Evolutionary conservation across 441 rosid genomes (phyloP), one percentile per base, ranked within the genome.

Genomic region (Theobroma grandiflorum): DNA sequence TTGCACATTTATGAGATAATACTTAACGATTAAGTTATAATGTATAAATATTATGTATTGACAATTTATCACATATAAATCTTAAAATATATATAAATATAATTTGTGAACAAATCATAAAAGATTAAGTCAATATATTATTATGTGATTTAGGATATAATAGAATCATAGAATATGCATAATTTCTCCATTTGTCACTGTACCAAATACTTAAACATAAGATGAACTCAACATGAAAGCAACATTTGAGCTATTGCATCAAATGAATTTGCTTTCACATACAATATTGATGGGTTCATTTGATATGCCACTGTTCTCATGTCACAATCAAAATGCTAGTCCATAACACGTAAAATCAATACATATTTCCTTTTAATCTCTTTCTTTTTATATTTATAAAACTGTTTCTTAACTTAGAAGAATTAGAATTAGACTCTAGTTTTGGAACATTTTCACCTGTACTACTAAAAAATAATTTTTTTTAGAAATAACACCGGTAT

Each of bases 211-310:
- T 43, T 45, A 8, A 65, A 22, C 26, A n/a, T 2, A 55, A 18
- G 31, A 6, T n/a, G 26, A 55, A 55, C 61, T n/a, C 8, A 55
- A n/a, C 57, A 68, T 68, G 55, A 68, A 45, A 68, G 52, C 72
- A 67, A 68, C 37, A 43, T 22, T 45, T 68, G 45, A 68, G 38
- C 55, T 45, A 22, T 45, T 45, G 38, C 55, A 68, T 22, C 50
- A 68, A 68, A 68, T 68, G 11, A 68, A 43, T 22, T 26, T 43
- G 55, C 4, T 45, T 68, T 2, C 2, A 68, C 52, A 20, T 20
- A 67, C 3, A 10, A 42, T 20, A 22, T 68, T 68, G 72, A 68
- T 68, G 72, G 55, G 55, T 68, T 68, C 31, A 45, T 43, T 68
- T 43, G 35, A 43, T 43, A 43, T 31, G 11, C 38, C 65, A 58